These are phyloP conservation scores for Cercospora berteroae DNA, from an alignment of 2,329 filamentous ascomycete genomes.

Conservation along the genomic window DNA sequence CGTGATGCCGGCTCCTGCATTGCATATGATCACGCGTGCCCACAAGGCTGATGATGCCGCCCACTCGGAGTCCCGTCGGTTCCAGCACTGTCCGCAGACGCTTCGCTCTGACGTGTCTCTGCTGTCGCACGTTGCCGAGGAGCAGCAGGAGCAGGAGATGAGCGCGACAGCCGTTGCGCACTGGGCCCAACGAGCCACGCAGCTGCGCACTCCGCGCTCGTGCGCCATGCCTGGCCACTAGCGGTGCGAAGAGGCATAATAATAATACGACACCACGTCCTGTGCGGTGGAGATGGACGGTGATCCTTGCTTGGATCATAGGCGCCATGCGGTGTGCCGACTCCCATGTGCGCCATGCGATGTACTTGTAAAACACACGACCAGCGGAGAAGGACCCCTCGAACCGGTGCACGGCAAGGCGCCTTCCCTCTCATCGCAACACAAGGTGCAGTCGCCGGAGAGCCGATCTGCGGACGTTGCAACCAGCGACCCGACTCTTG, in stretches of 20 bases:
- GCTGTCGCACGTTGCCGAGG: not conserved
- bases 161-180: not conserved
- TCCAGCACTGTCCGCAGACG: not conserved
- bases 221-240: not conserved
- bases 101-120: not conserved
- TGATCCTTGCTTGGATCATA: conserved; percentile 5
- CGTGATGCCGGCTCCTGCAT: not conserved
- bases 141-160: not conserved
- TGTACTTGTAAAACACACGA: not conserved
- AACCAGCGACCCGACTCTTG: not conserved
- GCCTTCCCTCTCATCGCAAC: not conserved
- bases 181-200: conserved; percentile 1
- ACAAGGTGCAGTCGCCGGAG: not conserved
- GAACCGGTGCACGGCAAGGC: not conserved
- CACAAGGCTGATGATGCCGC: conserved; percentile 4
- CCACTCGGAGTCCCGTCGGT: not conserved
- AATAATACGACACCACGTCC: conserved; percentile 1
- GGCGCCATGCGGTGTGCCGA: not conserved
- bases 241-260: not conserved
- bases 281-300: not conserved
- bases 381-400: not conserved
- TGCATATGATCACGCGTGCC: not conserved
- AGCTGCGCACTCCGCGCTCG: not conserved
- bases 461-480: not conserved
- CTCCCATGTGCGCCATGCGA: not conserved